phyloP scores from a whole-genome alignment of 495 filamentous ascomycete species.

The Aspergillus carlsbadensis region DNA sequence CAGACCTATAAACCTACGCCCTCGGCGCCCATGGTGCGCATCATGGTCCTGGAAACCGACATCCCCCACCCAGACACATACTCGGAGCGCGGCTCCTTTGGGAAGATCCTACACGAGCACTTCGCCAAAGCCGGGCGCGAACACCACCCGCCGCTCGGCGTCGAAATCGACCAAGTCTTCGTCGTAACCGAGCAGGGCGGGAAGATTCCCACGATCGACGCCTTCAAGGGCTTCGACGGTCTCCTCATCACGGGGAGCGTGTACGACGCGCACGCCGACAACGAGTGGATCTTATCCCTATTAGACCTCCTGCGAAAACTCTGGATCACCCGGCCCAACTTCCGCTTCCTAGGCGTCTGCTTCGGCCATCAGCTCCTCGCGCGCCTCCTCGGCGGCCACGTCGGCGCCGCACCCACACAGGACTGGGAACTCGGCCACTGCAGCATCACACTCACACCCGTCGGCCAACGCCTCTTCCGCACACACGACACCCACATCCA shows the following conservation, averaged over 20 bases:
- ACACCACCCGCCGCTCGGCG: conserved; percentile 22
- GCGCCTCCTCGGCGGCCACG: conserved; percentile 49
- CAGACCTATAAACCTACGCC: conserved; percentile 18
- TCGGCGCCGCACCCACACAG: conserved; percentile 45
- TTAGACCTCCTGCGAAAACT: conserved; percentile 17
- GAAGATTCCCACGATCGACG: conserved; percentile 11
- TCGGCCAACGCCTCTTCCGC: conserved; percentile 20
- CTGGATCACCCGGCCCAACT: conserved; percentile 18
- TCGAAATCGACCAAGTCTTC: conserved; percentile 23
- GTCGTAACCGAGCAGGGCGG: conserved; percentile 22
- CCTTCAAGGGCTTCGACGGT: conserved; percentile 22
- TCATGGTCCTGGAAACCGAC: conserved; percentile 28
- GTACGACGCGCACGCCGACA: conserved; percentile 22
- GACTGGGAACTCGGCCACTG: conserved; percentile 26
- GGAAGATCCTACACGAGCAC: conserved; percentile 18
- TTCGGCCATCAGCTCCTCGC: conserved; percentile 87
- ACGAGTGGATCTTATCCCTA: conserved; percentile 21
- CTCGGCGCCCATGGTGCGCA: conserved; percentile 17
- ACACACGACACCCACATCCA: conserved; percentile 12
- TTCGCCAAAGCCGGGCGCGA: conserved; percentile 18
- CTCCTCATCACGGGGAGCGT: conserved; percentile 24
- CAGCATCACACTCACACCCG: conserved; percentile 16
- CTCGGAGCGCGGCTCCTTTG: conserved; percentile 22
- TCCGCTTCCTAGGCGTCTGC: conserved; percentile 65
- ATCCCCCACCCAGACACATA: conserved; percentile 24